phyloP scores from a whole-genome alignment of 306 rosid species.

The Medicago ruthenica region DNA sequence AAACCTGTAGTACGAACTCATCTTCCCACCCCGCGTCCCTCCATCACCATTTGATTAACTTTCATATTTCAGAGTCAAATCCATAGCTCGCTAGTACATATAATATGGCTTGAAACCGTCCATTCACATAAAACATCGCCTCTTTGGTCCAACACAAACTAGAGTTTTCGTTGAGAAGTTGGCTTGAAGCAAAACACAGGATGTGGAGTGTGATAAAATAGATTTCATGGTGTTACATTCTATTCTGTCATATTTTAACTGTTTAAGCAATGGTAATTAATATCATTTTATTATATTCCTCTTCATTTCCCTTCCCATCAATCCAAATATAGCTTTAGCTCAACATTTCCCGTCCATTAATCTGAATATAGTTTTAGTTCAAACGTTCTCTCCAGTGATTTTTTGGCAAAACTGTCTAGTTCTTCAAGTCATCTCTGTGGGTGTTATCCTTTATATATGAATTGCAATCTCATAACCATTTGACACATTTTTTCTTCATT shows the following conservation, averaged over 20 bases:
- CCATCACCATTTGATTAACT: neutral
- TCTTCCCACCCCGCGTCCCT: neutral
- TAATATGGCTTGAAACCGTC: neutral
- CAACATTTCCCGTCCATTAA: neutral
- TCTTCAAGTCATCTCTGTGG: constrained; percentile 16
- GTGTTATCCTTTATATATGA: neutral
- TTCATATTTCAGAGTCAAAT: neutral
- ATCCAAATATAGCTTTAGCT: neutral
- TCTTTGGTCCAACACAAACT: neutral
- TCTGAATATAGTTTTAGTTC: neutral
- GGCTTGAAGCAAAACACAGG: neutral
- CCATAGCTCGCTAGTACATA: neutral
- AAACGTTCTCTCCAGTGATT: neutral
- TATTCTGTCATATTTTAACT: neutral
- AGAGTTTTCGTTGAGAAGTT: neutral
- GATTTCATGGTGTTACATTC: neutral
- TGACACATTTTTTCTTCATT: neutral
- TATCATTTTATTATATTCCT: neutral
- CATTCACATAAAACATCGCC: neutral
- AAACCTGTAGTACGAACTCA: neutral
- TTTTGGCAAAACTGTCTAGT: constrained; percentile 8
- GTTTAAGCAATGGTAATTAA: neutral
- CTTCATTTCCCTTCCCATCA: neutral
- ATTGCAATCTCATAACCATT: neutral
- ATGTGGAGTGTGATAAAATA: neutral